Evolutionary conservation across 805 yeast species (phyloP), one percentile per base, ranked within the genome.

Genomic region (Saccharomycopsis capsularis): DNA sequence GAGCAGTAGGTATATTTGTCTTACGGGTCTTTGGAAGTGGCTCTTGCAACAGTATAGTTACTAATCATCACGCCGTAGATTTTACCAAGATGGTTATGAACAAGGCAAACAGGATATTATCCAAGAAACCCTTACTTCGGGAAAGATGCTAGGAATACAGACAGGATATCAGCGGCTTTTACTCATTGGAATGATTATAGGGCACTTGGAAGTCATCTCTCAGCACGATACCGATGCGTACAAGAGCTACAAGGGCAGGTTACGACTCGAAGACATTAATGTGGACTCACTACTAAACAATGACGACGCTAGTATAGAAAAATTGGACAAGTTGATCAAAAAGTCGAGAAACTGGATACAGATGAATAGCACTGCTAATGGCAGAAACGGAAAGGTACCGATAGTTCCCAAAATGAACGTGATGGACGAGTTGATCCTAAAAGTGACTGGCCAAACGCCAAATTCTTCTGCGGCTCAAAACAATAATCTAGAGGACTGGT

Each of bases 101-200:
- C 30, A 49, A 36, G 55, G 55, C 6, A 46, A 43, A 25, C 5
- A 37, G 15, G 55, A 52, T 21, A 34, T 44, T 3, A 25, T 45
- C 16, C 16, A 16, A 11, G 53, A 49, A 23, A 52, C 55, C 24
- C n/a, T n/a, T n/a, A 38, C 25, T 11, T 38, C 51, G 2, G 55
- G 55, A 2, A 49, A 52, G 44, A 45, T 48, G 51, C 27, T 52
- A 19, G 55, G 55, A 11, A 52, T 52, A n/a, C 55, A 52, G 23
- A 52, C 55, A 4, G 55, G 53, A 11, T 52, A 46, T 42, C 55
- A 52, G 38, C 25, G 53, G 32, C 16, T 49, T 16, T 18, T 52
- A 7, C 37, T 46, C 16, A 32, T 52, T n/a, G 55, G 55, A 4
- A 41, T 49, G 44, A 32, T 52, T 18, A 15, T 32, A 18, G 53